Evolutionary conservation across 1,139 yeast species (phyloP), one percentile per base, ranked within the genome.

Genomic region (Eremothecium sinecaudum): DNA sequence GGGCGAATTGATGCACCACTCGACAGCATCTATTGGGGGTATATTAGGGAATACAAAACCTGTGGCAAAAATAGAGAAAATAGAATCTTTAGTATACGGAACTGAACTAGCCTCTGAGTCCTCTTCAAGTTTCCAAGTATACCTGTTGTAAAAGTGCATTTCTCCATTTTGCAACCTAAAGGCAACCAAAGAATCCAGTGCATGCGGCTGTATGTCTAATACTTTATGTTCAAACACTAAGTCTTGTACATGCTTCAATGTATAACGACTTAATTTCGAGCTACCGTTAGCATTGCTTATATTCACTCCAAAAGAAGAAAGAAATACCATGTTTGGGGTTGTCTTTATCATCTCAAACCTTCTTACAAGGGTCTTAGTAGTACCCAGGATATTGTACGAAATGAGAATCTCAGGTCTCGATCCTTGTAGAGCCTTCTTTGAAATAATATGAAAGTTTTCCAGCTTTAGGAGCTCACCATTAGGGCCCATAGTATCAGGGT

Each of bases 1-100:
- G 11, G 59, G 60, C 8, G 59, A 51, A 10, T 52, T 43, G 14
- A 38, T 39, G 15, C 47, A 41, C 60, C 60, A 55, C 31, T 53
- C 58, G 5, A 49, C 28, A 4, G 47, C 47, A 21, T 41, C 39
- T 3, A 38, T 25, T 3, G 46, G 40, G 5, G 54, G 53, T 5
- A 46, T 14, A 22, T 40, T 39, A 2, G 53, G 53, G 27, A 40
- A 51, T 12, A 42, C 37, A 20, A 53, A 48, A 4, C 58, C 58
- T 3, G 51, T 47, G 31, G 56, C 49, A 29, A 54, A 38, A 13
- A 51, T 46, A 4, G 60, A 55, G 1, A 57, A 47, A 13, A 55
- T 44, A 12, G 51, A 43, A 33, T 49, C 46, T 12, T 31, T 34
- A 5, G 18, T 30, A 16, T 32, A 30, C 11, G 13, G 19, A 5